Conservation (phyloP, 2,329 filamentous ascomycete genomes). For the Pseudogymnoascus sp. region DNA sequence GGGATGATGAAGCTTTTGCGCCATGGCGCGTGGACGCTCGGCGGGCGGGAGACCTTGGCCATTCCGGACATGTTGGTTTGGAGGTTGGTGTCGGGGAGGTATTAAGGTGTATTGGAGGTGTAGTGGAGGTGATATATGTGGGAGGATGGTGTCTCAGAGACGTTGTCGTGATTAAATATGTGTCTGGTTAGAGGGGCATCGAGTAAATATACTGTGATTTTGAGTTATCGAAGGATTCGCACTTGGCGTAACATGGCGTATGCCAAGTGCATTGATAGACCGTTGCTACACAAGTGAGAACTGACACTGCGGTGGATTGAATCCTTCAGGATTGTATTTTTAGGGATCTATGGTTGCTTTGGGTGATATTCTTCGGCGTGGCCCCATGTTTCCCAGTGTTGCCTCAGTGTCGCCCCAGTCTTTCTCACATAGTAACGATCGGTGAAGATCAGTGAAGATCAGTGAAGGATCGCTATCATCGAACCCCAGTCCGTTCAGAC, state of each 20-base stretch:
- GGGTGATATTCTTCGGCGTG: background rate
- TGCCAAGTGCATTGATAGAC: background rate
- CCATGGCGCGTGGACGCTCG: background rate
- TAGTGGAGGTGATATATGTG: background rate
- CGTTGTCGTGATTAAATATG: background rate
- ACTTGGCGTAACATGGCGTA: background rate
- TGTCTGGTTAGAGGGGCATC: background rate
- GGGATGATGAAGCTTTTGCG: constrained; percentile 4
- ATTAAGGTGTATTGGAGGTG: background rate
- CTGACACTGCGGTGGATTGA: background rate
- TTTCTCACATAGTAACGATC: background rate
- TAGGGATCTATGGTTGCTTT: too few relatives aligned
- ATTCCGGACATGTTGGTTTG: background rate
- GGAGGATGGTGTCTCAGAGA: background rate
- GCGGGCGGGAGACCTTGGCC: background rate
- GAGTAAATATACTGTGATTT: background rate
- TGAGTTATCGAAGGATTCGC: background rate
- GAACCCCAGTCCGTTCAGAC: background rate
- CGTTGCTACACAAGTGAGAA: background rate
- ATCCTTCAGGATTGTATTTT: background rate
- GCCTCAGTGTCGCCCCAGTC: background rate
- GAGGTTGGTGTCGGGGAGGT: background rate
- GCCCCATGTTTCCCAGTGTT: background rate
- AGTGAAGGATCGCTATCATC: too few relatives aligned
- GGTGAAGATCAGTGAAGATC: too few relatives aligned